Base-by-base conservation (phyloP, 2,329 filamentous ascomycete genomes). In the Clarireedia paspali region DNA sequence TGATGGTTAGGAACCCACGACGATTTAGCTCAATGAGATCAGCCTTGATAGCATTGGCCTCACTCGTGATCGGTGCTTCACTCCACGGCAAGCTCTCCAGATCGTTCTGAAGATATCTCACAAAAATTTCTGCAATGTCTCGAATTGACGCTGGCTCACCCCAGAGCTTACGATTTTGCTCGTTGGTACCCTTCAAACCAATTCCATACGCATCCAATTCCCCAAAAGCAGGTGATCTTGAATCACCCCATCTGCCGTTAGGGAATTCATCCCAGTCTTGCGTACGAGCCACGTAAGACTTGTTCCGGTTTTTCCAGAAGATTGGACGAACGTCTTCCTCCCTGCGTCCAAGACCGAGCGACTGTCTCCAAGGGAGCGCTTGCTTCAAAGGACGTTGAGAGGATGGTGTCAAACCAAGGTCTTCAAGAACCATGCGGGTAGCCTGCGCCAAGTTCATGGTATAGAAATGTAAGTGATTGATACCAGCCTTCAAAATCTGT, bases 251-350 rank as follows among this genome's bases (percentile, higher is more conserved):
- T 72, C 94, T 88, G 47, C 94, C 94, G 77, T 99, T 99, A 55
- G 94, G 94, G 66, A 96, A 99, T 71, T 99, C 94, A 67, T 99
- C 94, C 94, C 94, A 99, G 64, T 96, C 92, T 70, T 96, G 91
- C 0, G 94, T 99, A 55, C 94, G 89, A 55, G 90, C 85, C 55
- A 99, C 85, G 67, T 99, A 99, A 4, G 91, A 96, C 69, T 94
- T 91, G 73, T 95, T 94, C 57, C 94, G 84, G 74, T 97, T 96
- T 65, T 92, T 86, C 94, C 94, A 99, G 80, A 99, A 99, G 64
- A 99, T 95, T 36, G 94, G 94, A 53, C 94, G 89, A 45, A 99
- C 94, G 68, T 96, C 95, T 74, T 99, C 94, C 48, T 89, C 89
- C 66, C 92, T 83, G 48, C 94, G 85, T 53, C 91, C 89, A 61